Conservation (phyloP, 805 yeast species). For the Yamadazyma nakazawae region DNA sequence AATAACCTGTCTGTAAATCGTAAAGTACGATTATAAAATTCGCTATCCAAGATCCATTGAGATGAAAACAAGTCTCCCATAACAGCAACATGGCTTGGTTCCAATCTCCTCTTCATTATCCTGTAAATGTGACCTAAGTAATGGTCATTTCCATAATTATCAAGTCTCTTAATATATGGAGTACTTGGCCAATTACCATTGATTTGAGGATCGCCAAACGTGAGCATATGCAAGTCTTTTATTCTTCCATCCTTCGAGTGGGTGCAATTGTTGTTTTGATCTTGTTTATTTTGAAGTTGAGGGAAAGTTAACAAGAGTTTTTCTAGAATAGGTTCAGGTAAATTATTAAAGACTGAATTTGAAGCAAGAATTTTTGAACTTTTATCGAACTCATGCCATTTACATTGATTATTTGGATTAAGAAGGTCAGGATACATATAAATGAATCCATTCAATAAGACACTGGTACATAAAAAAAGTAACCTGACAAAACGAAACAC, state of each 20-base stretch:
- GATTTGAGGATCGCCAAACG: constrained; percentile 97
- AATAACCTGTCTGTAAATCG: constrained; percentile 71
- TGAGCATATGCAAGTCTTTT: constrained; percentile 60
- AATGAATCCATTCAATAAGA: constrained; percentile 57
- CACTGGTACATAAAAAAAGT: constrained; percentile 25
- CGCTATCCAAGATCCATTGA: constrained; percentile 91
- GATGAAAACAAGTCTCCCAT: constrained; percentile 92
- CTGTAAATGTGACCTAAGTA: constrained; percentile 81
- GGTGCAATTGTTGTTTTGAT: constrained; percentile 8
- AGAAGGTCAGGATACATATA: constrained; percentile 71
- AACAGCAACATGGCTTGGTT: constrained; percentile 81
- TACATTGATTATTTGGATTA: constrained; percentile 47
- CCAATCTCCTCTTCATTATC: constrained; percentile 57
- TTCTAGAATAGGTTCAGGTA: constrained; percentile 14
- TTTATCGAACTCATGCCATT: constrained; percentile 47
- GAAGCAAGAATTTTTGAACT: background rate
- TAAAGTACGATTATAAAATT: constrained; percentile 74
- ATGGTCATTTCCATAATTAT: constrained; percentile 85
- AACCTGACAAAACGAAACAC: constrained; percentile 1
- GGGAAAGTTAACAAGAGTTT: constrained; percentile 21
- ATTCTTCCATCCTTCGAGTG: constrained; percentile 16
- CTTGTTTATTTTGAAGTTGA: constrained; percentile 1
- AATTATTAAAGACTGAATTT: background rate
- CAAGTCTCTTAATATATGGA: constrained; percentile 68
- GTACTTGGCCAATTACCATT: constrained; percentile 80